Conservation (phyloP, 2,329 filamentous ascomycete species). For the Aspergillus carbonarius region DNA sequence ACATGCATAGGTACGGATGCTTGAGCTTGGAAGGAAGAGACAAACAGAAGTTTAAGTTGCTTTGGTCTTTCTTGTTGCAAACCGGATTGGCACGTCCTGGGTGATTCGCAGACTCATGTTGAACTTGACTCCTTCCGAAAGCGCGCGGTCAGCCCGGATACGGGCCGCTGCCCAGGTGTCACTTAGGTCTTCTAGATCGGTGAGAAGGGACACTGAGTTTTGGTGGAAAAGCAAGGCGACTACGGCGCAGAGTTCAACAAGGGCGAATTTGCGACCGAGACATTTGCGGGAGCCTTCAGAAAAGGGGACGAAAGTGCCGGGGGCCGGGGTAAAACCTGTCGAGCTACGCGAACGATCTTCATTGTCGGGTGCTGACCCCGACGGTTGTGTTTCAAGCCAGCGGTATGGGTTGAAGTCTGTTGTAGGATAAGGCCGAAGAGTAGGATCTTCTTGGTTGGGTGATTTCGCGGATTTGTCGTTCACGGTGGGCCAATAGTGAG, state of each 20-base stretch:
- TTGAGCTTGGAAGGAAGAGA: neutral
- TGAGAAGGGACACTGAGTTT: neutral
- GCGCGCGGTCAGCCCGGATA: neutral
- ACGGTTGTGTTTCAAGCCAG: neutral
- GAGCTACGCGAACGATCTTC: neutral
- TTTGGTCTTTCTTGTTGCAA: neutral
- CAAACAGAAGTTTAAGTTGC: neutral
- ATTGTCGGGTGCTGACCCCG: too few species aligned
- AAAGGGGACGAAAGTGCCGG: conserved; percentile 1
- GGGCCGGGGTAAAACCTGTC: neutral
- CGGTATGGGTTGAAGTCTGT: neutral
- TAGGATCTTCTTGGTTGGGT: neutral
- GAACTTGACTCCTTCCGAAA: conserved; percentile 2
- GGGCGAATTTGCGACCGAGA: neutral
- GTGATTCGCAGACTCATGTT: conserved; percentile 4
- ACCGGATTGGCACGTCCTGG: neutral
- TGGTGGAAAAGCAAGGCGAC: neutral
- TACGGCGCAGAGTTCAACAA: conserved; percentile 1
- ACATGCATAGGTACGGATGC: neutral
- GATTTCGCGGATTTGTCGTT: neutral
- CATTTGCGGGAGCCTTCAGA: neutral
- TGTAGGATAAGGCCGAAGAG: neutral
- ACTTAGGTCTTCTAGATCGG: neutral
- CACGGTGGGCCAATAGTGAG: conserved; percentile 3
- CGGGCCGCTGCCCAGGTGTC: neutral